phyloP scores from a whole-genome alignment of 192 early-diverging fungal genomes.

The Coemansia sp. region DNA sequence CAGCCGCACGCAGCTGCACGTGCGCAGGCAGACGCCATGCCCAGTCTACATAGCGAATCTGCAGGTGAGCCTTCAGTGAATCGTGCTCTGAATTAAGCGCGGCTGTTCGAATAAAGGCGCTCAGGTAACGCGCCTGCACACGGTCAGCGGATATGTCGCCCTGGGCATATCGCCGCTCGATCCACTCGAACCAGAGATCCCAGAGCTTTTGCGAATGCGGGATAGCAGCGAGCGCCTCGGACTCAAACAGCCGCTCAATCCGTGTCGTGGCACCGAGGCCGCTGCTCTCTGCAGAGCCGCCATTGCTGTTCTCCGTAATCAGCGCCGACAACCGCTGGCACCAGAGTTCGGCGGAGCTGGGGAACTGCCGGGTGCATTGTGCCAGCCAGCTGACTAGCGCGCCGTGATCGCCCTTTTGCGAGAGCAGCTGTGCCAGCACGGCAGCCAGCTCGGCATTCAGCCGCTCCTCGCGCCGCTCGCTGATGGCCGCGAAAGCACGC shows the following conservation, averaged over 20 bases:
- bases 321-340: slow-evolving; percentile 10
- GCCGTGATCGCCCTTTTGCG: neutral
- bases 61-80: slow-evolving; percentile 52
- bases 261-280: slow-evolving; percentile 3
- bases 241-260: slow-evolving; percentile 47
- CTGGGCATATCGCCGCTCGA: slow-evolving; percentile 14
- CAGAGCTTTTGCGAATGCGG: slow-evolving; percentile 44
- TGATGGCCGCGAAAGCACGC: slow-evolving; percentile 54
- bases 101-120: slow-evolving; percentile 50
- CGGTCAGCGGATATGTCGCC: slow-evolving; percentile 17
- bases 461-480: slow-evolving; percentile 38
- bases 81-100: slow-evolving; percentile 48
- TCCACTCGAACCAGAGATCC: slow-evolving; percentile 42
- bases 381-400: slow-evolving; percentile 26
- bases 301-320: neutral
- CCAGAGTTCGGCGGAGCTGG: slow-evolving; percentile 28
- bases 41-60: slow-evolving; percentile 60
- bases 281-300: neutral
- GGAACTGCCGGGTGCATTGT: slow-evolving; percentile 21
- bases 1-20: slow-evolving; percentile 4
- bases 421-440: neutral
- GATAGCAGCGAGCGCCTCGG: slow-evolving; percentile 26
- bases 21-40: slow-evolving; percentile 20
- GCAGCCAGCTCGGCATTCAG: slow-evolving; percentile 53
- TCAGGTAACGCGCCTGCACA: slow-evolving; percentile 49